phyloP scores from a whole-genome alignment of 1,284 basidiomycete species.

The Leccinum pallidistipes region DNA sequence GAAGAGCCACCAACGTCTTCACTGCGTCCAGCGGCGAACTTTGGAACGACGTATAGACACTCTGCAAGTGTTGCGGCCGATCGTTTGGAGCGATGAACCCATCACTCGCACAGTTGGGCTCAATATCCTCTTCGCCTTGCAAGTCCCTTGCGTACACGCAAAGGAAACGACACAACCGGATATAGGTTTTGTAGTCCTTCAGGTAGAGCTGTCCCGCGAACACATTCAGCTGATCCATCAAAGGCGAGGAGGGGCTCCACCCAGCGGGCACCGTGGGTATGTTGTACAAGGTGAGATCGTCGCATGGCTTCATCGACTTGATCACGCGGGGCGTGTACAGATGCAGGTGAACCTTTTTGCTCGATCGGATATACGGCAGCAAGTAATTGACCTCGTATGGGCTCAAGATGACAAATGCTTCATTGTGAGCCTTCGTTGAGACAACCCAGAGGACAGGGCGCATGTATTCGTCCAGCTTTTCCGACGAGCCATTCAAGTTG shows the following conservation, averaged over 20 bases:
- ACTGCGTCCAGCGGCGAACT: background rate
- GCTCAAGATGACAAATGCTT: conserved; percentile 41
- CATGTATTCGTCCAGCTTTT: conserved; percentile 34
- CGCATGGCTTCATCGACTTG: conserved; percentile 39
- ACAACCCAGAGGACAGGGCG: conserved; percentile 48
- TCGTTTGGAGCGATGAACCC: background rate
- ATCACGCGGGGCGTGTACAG: conserved; percentile 42
- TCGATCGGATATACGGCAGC: conserved; percentile 38
- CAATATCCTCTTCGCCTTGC: conserved; percentile 3
- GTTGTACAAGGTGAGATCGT: conserved; percentile 39
- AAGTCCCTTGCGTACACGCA: conserved; percentile 32
- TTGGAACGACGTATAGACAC: background rate
- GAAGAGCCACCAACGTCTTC: background rate
- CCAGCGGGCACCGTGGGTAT: conserved; percentile 28
- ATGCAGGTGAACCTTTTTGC: conserved; percentile 40
- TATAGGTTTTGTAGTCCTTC: conserved; percentile 32
- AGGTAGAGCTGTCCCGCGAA: conserved; percentile 36
- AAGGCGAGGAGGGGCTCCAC: conserved; percentile 20
- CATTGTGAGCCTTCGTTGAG: conserved; percentile 16
- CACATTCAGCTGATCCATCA: conserved; percentile 42
- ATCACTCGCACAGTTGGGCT: conserved; percentile 20
- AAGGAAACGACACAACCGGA: conserved; percentile 37
- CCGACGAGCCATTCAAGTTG: background rate
- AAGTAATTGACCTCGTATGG: conserved; percentile 46
- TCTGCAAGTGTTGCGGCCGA: background rate